phyloP scores from a whole-genome alignment of 225 moss, liverwort and hornwort genomes.

The Thuidium tamariscinum region DNA sequence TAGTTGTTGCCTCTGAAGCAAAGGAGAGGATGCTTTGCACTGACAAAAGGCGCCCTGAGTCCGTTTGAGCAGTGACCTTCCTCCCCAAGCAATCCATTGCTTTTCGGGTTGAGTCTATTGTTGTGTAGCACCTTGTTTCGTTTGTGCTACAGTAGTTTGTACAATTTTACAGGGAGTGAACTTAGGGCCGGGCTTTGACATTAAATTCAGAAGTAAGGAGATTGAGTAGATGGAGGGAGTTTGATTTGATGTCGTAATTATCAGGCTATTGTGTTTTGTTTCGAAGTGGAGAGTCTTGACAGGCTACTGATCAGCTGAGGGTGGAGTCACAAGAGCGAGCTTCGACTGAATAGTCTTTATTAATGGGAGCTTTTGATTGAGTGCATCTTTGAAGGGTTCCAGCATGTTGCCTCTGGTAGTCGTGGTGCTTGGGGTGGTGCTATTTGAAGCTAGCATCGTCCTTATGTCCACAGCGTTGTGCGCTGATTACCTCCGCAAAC shows the following conservation, averaged over 20 bases:
- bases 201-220: too few relatives aligned
- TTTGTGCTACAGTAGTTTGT: background rate
- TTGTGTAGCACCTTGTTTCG: background rate
- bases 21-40: background rate
- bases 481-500: background rate
- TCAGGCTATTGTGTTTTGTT: background rate
- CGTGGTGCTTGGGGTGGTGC: background rate
- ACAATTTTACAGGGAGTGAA: background rate
- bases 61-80: background rate
- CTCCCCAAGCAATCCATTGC: background rate
- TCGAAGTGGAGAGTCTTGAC: background rate
- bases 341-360: background rate
- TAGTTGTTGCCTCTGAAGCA: background rate
- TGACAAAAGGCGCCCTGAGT: background rate
- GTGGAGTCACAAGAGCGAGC: background rate
- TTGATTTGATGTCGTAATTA: background rate
- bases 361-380: background rate
- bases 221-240: too few relatives aligned
- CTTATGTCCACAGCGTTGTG: conserved; percentile 6
- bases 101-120: background rate
- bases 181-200: background rate
- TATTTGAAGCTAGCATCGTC: background rate
- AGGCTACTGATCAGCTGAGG: background rate
- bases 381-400: background rate
- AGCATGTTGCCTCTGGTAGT: background rate